Evolutionary conservation across 768 basidiomycete species (phyloP), one percentile per base, ranked within the genome.

Genomic region (Boletus barrowsii): DNA sequence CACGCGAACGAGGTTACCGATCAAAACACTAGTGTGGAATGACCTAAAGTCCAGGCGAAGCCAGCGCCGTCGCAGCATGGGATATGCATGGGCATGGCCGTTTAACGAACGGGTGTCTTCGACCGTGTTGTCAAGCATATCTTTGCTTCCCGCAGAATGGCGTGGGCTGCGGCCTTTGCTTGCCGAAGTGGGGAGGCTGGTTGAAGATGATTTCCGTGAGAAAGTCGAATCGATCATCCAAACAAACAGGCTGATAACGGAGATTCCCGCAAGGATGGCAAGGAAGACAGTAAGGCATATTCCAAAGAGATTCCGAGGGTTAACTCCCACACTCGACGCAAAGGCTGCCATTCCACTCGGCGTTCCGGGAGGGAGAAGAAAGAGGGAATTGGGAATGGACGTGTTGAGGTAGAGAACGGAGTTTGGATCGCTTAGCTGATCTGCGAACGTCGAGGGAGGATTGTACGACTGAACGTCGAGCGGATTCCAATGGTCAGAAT

Each of bases 1-100:
- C 53, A 98, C 76, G 55, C 96, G 89, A 54, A 95, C 86, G 55
- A 98, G 83, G 70, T 97, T 98, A 42, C 96, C 96, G 59, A 90
- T 86, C 49, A 93, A 74, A 47, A 91, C 82, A 60, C 82, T 88
- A 17, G 84, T 80, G 67, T 93, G 91, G 72, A 93, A 90, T 17
- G 88, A 87, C 47, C 83, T 84, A 55, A 88, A 78, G 60, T 84
- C 79, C 33, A 80, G 76, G 43, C 84, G 71, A 20, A 72, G 42
- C 61, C 71, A 72, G 22, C 69, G 69, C 22, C 70, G 63, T 14
- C 70, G 69, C 20, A 71, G 24, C 17, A 57, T 58, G 48, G 64
- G 66, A 47, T 63, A 55, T 2, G 59, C 32, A 48, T 62, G 68
- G 30, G 39, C 15, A 55, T 52, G 62, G 15, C 65, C 66, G 20